Base-by-base conservation (phyloP, 2,329 filamentous ascomycete genomes). In the Epichloe festucae region DNA sequence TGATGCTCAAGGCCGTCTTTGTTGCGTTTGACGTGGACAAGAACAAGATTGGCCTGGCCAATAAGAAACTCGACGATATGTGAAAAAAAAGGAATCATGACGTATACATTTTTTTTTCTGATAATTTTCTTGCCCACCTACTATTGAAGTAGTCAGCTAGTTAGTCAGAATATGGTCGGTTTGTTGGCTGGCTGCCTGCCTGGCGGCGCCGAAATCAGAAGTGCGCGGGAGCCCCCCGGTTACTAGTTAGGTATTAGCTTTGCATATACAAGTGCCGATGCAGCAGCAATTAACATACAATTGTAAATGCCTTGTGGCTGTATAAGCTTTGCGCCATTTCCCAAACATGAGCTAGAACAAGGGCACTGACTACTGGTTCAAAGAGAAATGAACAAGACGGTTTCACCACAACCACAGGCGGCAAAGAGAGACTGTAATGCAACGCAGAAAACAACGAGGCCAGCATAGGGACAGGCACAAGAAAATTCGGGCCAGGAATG, bases 1-100 rank as follows among this genome's bases (percentile, higher is more conserved):
- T 86, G 52, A 87, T 89, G 70, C 75, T 93, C 58, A 93, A 93
- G 78, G 78, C 78, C 51, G 73, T 86, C 56, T 89, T 85, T 62
- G 81, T 84, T 34, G 79, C 88, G 46, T 89, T 88, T 64, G 84
- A 89, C 47, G 56, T 75, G 11, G 67, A 71, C 47, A 63, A 58
- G 14, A 60, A 63, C 14, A 61, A 58, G 15, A 59, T 70, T 27
- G 73, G 73, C 1, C 70, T 76, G 53, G 73, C 72, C 46, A 67
- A 67, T 54, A 76, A 76, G 65, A 52, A 59, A 12, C 59, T 73
- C 39, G 52, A 60, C 35, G 54, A 64, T 53, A 38, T 54, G 3
- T 48, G 50, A 41, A 44, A 39, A n/a, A 39, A 39, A 17, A 12
- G 14, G 7, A 8, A 12, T 39, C 39, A 48, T 46, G 35, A 43